A percentile compares a stretch with the other conserved stretches of the same genome.
These are phyloP conservation scores for Fraxinus cuspidata DNA, from an alignment of 257 asterid species.

Conservation along the genomic window DNA sequence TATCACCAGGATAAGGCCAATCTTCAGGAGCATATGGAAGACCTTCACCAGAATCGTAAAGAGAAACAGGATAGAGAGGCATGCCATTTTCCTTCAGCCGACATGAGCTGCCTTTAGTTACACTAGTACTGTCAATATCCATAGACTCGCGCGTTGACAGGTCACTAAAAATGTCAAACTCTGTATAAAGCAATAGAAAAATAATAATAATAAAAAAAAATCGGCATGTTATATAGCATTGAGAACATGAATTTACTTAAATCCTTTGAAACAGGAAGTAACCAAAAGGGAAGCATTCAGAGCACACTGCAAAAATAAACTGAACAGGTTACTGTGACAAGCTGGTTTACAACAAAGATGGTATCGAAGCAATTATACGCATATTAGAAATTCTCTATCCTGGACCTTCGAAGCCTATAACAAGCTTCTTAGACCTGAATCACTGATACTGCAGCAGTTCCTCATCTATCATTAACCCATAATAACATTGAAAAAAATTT, in stretches of 20 bases:
- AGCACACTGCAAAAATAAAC: neutral
- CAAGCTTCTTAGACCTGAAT: neutral
- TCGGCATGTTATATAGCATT: neutral
- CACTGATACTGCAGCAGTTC: neutral
- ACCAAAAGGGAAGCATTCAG: conserved; percentile 4
- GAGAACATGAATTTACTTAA: conserved; percentile 5
- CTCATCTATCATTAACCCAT: neutral
- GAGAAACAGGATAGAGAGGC: conserved; percentile 56
- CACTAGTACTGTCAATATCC: conserved; percentile 58
- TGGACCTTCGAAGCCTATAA: neutral
- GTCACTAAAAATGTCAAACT: conserved; percentile 27
- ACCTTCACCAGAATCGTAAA: conserved; percentile 65
- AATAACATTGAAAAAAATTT: neutral
- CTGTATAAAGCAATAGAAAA: conserved; percentile 20
- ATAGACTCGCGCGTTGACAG: conserved; percentile 34
- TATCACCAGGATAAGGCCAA: conserved; percentile 90
- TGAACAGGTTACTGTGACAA: neutral
- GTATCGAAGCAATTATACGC: neutral
- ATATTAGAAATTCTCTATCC: neutral
- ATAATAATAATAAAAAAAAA: conserved; percentile 9
- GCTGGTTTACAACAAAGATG: neutral
- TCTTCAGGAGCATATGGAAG: conserved; percentile 83
- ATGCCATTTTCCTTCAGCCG: conserved; percentile 44
- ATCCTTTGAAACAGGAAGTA: neutral
- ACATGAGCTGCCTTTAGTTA: conserved; percentile 36